A percentile compares a stretch with the other conserved stretches of the same genome.
phyloP scores from a whole-genome alignment of 2,329 filamentous ascomycete species.

The Xylariomycetidae sp. region DNA sequence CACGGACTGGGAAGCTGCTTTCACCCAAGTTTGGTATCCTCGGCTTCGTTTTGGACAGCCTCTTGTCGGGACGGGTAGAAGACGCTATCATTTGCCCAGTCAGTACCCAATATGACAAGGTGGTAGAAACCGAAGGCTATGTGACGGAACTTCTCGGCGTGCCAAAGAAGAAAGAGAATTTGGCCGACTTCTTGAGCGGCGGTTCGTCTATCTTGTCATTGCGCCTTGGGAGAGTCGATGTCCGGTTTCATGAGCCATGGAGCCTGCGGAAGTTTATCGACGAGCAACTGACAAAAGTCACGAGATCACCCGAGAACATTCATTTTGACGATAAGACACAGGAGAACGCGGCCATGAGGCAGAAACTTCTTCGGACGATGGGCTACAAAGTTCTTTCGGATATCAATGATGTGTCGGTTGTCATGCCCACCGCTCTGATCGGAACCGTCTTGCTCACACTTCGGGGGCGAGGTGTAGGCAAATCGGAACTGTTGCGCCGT shows the following conservation, averaged over 20 bases:
- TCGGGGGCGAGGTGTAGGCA: constrained; percentile 85
- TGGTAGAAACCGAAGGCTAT: constrained; percentile 96
- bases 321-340: constrained; percentile 43
- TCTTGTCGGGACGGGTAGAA: constrained; percentile 80
- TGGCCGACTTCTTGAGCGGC: constrained; percentile 82
- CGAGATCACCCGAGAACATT: constrained; percentile 42
- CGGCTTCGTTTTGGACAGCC: constrained; percentile 83
- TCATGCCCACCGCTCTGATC: constrained; percentile 96
- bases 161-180: constrained; percentile 92
- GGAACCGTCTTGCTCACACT: constrained; percentile 90
- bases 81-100: constrained; percentile 94
- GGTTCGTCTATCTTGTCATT: constrained; percentile 82
- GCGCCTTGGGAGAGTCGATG: constrained; percentile 86
- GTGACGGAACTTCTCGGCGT: constrained; percentile 90
- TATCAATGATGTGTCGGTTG: constrained; percentile 93
- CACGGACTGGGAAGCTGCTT: constrained; percentile 86
- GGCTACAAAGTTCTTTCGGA: constrained; percentile 91
- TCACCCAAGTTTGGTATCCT: constrained; percentile 95
- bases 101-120: constrained; percentile 97
- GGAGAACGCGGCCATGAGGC: constrained; percentile 50
- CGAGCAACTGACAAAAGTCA: constrained; percentile 62
- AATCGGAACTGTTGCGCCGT: constrained; percentile 75
- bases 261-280: constrained; percentile 78
- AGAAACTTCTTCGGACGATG: constrained; percentile 76
- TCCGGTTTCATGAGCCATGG: constrained; percentile 96